phyloP scores from a whole-genome alignment of 768 basidiomycete species.

The Rubroboletus pulcherrimus region DNA sequence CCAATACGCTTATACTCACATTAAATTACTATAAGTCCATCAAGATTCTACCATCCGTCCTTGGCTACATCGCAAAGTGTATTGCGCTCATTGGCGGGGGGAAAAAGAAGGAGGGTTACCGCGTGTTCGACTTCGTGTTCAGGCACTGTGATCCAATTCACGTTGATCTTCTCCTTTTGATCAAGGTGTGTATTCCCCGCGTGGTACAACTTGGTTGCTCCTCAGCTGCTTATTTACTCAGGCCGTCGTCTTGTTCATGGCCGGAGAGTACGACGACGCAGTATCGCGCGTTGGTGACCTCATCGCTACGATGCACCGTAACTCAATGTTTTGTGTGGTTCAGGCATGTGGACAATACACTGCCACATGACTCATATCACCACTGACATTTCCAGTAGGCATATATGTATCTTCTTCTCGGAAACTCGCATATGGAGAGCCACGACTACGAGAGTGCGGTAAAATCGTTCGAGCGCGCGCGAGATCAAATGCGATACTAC shows the following conservation, averaged over 20 bases:
- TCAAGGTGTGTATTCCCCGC: not conserved
- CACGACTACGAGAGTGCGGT: not conserved
- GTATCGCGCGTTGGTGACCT: not conserved
- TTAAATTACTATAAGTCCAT: not conserved
- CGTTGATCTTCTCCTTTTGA: not conserved
- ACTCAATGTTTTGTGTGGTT: not conserved
- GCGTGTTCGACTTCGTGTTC: constrained; percentile 5
- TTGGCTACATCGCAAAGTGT: constrained; percentile 6
- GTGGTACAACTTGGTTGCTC: no score
- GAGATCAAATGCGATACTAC: not conserved
- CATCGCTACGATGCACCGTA: not conserved
- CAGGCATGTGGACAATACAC: not conserved
- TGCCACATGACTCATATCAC: no score
- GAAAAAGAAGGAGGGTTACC: not conserved
- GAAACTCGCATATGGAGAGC: not conserved
- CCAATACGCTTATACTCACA: not conserved
- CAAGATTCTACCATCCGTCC: not conserved
- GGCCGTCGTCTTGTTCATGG: not conserved
- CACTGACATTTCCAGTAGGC: not conserved
- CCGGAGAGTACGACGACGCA: no score
- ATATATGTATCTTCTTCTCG: not conserved
- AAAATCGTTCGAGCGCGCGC: not conserved
- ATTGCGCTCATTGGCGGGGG: not conserved
- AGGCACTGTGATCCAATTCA: not conserved
- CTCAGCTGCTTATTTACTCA: not conserved